Evolutionary conservation across 2,329 filamentous ascomycete species (phyloP), one percentile per base, ranked within the genome.

Genomic region (Penicillium sp.): DNA sequence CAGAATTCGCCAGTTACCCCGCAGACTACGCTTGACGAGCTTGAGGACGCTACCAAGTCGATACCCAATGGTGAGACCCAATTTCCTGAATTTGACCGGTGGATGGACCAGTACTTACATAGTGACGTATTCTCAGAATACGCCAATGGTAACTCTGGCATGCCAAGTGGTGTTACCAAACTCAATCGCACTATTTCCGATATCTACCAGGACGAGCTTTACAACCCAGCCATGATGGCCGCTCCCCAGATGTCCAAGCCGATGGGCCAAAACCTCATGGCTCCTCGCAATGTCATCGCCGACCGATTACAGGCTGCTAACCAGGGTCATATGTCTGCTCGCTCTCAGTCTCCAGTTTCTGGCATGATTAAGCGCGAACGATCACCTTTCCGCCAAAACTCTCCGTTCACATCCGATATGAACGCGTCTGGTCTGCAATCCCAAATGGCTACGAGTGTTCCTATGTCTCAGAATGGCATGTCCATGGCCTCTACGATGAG

Each of bases 181-280:
- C 83, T 96, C 60, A 88, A 92, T 63, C 83, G 91, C 54, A 94
- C 92, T 0, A 90, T 94, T 76, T 93, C 91, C 18, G 91, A 95
- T 68, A 83, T 90, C 48, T 93, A 89, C 68, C 83, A 85, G 66
- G 92, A 96, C 71, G 90, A 94, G 72, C 82, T 96, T 1, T 96
- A 90, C 79, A 92, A 88, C 64, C 59, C 74, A 64, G 66, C 77
- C 73, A 23, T 69, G 60, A 70, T 72, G 67, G 61, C 71, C 14
- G 66, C 70, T 50, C 70, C 68, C 26, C 70, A 74, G 55, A 53
- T 68, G 57, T 71, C 78, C 27, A 70, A 67, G 64, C 67, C 61
- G 8, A 58, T 65, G 54, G 65, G 67, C 43, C 67, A 72, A 58
- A 65, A 67, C 37, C 49, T 72, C 22, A 72, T 79, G 44, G 75